A percentile compares a stretch with the other conserved stretches of the same genome.
Conservation (phyloP, 139 green algal species). For the Astrephomene gubernaculifera region DNA sequence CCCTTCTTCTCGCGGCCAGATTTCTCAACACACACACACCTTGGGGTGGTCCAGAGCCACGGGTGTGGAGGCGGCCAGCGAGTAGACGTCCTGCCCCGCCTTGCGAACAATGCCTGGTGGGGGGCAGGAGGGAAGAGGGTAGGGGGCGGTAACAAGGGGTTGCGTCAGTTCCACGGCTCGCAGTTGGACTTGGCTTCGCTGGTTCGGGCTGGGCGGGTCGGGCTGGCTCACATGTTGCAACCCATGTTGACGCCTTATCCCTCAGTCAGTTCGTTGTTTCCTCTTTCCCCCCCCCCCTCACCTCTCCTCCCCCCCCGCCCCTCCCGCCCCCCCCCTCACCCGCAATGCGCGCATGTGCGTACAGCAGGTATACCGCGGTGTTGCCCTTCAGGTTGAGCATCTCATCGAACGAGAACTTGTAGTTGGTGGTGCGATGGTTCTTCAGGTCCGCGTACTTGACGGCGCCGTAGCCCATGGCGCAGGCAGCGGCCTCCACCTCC, state of each 20-base stretch:
- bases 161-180: too few relatives aligned
- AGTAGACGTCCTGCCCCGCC: constrained; percentile 68
- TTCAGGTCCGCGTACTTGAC: constrained; percentile 99
- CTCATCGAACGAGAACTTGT: constrained; percentile 95
- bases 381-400: constrained; percentile 97
- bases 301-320: not conserved
- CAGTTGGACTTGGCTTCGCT: too few relatives aligned
- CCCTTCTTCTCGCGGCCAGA: not conserved
- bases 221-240: too few relatives aligned
- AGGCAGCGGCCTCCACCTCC: constrained; percentile 79
- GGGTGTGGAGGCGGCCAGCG: constrained; percentile 52
- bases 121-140: not conserved
- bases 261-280: not conserved
- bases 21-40: constrained; percentile 52
- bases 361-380: constrained; percentile 98
- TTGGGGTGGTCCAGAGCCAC: constrained; percentile 71
- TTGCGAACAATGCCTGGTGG: constrained; percentile 80
- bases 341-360: constrained; percentile 94
- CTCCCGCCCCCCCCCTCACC: constrained; percentile 44
- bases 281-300: not conserved
- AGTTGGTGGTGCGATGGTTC: constrained; percentile 95
- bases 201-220: too few relatives aligned
- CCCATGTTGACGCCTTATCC: too few relatives aligned
- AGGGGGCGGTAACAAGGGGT: too few relatives aligned
- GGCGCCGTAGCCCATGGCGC: constrained; percentile 93